Percentiles rank a stretch among this genome's conserved stretches.
Conservation (phyloP, 257 asterid genomes). For the Marsdenia floribunda region DNA sequence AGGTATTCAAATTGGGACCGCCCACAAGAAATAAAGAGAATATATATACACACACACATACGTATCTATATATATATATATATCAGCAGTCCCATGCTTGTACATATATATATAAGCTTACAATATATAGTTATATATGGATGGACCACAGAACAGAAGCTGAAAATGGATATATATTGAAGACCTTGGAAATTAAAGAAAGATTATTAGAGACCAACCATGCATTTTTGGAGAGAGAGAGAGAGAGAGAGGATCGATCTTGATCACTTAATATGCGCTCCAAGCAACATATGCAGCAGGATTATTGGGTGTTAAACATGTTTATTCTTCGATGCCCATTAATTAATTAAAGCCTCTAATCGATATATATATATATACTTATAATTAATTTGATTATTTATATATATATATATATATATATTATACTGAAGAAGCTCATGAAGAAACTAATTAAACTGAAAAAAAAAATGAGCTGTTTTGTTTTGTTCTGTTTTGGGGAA, state of each 20-base stretch:
- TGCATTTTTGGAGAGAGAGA: not conserved
- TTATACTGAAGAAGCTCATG: not conserved
- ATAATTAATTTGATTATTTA: too few relatives aligned
- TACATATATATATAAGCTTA: too few relatives aligned
- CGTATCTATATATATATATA: too few relatives aligned
- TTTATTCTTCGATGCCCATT: not conserved
- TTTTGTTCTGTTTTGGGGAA: conserved; percentile 17
- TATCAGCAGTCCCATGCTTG: too few relatives aligned
- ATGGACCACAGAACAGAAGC: conserved; percentile 20
- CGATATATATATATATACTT: not conserved
- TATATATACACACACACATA: too few relatives aligned
- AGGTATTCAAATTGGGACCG: too few relatives aligned
- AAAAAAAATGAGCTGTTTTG: conserved; percentile 1
- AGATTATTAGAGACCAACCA: not conserved
- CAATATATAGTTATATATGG: not conserved
- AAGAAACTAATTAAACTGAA: too few relatives aligned
- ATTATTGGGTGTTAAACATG: conserved; percentile 27
- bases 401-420: too few relatives aligned
- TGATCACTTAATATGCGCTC: conserved; percentile 28
- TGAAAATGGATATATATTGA: not conserved
- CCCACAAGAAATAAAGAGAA: too few relatives aligned
- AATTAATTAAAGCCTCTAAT: conserved; percentile 18
- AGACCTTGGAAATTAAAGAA: not conserved
- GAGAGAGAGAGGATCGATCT: not conserved
- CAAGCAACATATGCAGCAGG: conserved; percentile 42